Base-by-base conservation (phyloP, 306 rosid genomes). In the Amphicarpaea edgeworthii region DNA sequence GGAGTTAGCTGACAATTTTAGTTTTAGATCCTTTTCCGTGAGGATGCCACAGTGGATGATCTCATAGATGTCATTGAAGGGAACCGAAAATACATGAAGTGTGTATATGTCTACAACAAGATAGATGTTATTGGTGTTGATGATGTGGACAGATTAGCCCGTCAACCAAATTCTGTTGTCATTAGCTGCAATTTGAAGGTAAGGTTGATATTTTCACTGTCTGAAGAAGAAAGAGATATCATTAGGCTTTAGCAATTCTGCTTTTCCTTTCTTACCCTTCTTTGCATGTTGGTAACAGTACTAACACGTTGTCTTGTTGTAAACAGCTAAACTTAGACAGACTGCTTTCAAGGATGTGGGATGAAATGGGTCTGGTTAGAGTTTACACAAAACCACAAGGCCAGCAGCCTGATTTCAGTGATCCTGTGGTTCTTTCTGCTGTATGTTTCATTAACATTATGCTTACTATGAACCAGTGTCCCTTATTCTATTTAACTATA, bases 331-430 rank as follows among this genome's bases (percentile, higher is more conserved):
- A 96, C 86, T 89, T 96, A 3, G 99, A 96, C 88, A 90, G 98
- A 88, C 85, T 96, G 30, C 99, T 96, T 32, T 77, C 89, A 4
- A 90, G 89, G 86, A 96, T 96, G 99, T 96, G 99, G 99, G 99
- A 96, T 19, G 99, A 88, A 81, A 92, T 96, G 99, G 99, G 99
- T 76, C 90, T 96, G 78, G 98, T 96, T 83, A 83, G 99, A 85
- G 89, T 96, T 82, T 96, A 96, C 81, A 89, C 99, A 50, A 96
- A 96, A 83, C 99, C 99, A 14, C 99, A 96, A 86, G 99, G 99
- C 81, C 99, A 96, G 90, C 99, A 96, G 67, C 99, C 99, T 70
- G 99, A 96, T 86, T 92, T 92, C 70, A 4, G 81, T 15, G 99
- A 96, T 60, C 99, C 99, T 42, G 98, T 89, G 10, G 99, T 96